Conservation (phyloP, 345 rosid species). For the Euphorbia lathyris region DNA sequence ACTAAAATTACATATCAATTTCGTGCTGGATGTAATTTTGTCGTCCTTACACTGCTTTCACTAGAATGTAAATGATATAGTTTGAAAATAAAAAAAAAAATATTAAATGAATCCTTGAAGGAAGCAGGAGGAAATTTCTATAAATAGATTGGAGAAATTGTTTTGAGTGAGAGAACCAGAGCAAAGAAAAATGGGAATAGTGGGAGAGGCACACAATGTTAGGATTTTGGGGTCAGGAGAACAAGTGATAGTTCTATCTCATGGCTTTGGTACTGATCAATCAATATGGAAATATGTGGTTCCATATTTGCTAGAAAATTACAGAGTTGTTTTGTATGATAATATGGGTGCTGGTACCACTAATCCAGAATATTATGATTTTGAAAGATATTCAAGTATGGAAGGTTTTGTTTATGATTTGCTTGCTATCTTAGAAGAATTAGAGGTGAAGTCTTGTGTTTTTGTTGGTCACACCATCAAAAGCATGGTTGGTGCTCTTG, state of each 20-base stretch:
- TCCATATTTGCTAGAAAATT: neutral
- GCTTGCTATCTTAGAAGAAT: conserved; percentile 14
- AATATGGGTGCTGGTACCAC: conserved; percentile 15
- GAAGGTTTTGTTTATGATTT: conserved; percentile 17
- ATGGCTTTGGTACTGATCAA: conserved; percentile 15
- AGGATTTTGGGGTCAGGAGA: conserved; percentile 8
- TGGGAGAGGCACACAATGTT: conserved; percentile 14
- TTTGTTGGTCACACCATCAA: conserved; percentile 1
- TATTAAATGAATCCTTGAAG: too few species aligned
- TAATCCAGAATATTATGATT: conserved; percentile 10
- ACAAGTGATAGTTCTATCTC: neutral
- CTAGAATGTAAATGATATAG: too few species aligned
- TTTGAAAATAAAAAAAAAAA: too few species aligned
- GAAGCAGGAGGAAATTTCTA: too few species aligned
- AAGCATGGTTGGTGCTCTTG: conserved; percentile 12
- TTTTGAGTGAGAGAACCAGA: too few species aligned
- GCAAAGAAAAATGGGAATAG: conserved; percentile 1
- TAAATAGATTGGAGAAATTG: too few species aligned
- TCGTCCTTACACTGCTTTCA: too few species aligned
- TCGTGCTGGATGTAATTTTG: too few species aligned
- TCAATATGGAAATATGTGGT: conserved; percentile 5
- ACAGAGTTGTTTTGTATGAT: conserved; percentile 7
- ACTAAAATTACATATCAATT: too few species aligned
- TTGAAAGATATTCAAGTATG: conserved; percentile 8
- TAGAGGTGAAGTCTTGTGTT: conserved; percentile 10